phyloP scores from a whole-genome alignment of 2,329 filamentous ascomycete genomes.

The Shiraia sp. region DNA sequence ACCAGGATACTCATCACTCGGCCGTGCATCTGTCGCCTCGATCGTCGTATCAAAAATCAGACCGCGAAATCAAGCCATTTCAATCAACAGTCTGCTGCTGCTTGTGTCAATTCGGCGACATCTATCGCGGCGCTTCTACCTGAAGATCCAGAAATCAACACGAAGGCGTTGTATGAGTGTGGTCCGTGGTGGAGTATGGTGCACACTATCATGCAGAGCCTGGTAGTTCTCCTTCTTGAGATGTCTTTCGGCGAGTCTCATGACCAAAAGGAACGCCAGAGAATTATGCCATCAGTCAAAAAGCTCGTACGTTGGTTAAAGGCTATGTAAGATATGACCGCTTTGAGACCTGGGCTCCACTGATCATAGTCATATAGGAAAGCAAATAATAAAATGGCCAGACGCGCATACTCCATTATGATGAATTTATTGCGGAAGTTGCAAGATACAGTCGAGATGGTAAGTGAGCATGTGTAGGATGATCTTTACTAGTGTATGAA shows the following conservation, averaged over 20 bases:
- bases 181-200: constrained; percentile 7
- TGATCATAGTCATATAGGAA: constrained; percentile 2
- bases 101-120: constrained; percentile 42
- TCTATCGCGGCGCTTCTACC: constrained; percentile 40
- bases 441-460: constrained; percentile 8
- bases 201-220: constrained; percentile 42
- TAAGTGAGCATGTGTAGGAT: constrained; percentile 4
- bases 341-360: too few species aligned
- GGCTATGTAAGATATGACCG: constrained; percentile 19
- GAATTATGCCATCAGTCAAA: constrained; percentile 30
- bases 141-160: constrained; percentile 10
- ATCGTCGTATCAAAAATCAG: constrained; percentile 36
- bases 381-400: constrained; percentile 30
- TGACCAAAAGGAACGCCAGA: constrained; percentile 21
- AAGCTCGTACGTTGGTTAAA: constrained; percentile 42
- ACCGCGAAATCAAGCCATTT: constrained; percentile 33
- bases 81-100: constrained; percentile 34
- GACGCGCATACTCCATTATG: constrained; percentile 31
- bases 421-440: constrained; percentile 21
- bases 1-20: constrained; percentile 43
- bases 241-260: constrained; percentile 29
- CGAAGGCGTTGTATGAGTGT: constrained; percentile 15
- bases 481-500: neutral
- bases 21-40: constrained; percentile 45
- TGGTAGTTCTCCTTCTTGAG: constrained; percentile 44